Conservation (phyloP, 1,284 basidiomycete genomes). For the Trichosporon sp. region DNA sequence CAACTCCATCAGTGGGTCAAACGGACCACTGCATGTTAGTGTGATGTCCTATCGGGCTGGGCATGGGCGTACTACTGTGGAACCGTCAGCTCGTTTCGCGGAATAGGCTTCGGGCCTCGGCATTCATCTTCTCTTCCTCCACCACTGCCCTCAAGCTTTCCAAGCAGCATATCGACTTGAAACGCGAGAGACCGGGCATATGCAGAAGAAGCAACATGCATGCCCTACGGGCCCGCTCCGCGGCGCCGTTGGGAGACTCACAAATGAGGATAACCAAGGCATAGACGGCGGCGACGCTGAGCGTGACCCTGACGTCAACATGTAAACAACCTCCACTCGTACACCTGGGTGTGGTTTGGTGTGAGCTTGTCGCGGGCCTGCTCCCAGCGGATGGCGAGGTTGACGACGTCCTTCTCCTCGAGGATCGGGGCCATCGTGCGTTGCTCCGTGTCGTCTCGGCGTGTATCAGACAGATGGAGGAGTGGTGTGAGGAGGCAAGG, state of each 20-base stretch:
- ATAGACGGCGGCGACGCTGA: conserved; percentile 42
- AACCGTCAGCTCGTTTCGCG: neutral
- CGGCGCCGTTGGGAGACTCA: conserved; percentile 26
- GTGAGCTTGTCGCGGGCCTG: neutral
- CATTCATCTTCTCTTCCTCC: neutral
- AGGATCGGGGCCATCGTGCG: neutral
- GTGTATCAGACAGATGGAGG: neutral
- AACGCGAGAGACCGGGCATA: no score
- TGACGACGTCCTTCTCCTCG: neutral
- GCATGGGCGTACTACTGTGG: conserved; percentile 10
- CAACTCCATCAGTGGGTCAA: neutral
- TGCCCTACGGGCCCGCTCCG: no score
- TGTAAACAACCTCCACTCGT: neutral
- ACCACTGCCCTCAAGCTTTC: neutral
- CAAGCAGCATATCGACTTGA: no score
- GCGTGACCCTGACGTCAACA: conserved; percentile 29
- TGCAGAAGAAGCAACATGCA: neutral
- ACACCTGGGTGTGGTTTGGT: neutral
- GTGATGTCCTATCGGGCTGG: neutral
- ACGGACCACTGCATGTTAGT: neutral
- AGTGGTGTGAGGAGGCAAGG: neutral
- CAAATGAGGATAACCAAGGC: conserved; percentile 37
- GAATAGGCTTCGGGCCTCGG: neutral
- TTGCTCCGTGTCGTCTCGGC: no score
- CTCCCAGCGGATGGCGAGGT: neutral